Percentiles rank a stretch among this genome's conserved stretches.
Evolutionary conservation across 2,329 filamentous ascomycete genomes (phyloP).

Genomic region (Aspergillus felis): DNA sequence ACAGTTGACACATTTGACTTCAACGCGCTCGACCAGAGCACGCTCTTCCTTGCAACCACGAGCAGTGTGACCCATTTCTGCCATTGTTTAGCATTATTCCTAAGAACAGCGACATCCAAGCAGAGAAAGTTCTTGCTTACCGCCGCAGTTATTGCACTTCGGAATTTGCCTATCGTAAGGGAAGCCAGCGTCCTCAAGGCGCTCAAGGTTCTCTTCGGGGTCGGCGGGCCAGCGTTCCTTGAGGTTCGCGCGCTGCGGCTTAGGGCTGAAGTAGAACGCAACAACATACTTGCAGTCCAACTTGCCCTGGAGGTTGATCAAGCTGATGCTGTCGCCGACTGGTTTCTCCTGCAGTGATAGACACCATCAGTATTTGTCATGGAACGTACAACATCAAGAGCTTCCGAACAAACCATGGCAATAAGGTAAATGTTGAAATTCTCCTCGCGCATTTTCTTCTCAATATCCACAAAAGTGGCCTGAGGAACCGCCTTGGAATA

Average conservation of each 20-base stretch:
- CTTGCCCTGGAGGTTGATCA: constrained; percentile 53
- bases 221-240: constrained; percentile 47
- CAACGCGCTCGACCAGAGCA: constrained; percentile 34
- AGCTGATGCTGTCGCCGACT: constrained; percentile 42
- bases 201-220: constrained; percentile 49
- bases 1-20: constrained; percentile 51
- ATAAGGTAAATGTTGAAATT: constrained; percentile 50
- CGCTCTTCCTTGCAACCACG: constrained; percentile 49
- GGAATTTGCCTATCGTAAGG: constrained; percentile 48
- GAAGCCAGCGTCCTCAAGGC: constrained; percentile 50
- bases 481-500: constrained; percentile 48
- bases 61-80: constrained; percentile 47
- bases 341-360: constrained; percentile 36
- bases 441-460: constrained; percentile 48
- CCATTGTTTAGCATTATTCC: not conserved
- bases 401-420: constrained; percentile 38
- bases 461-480: constrained; percentile 48
- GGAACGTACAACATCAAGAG: not conserved
- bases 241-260: constrained; percentile 46
- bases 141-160: constrained; percentile 50
- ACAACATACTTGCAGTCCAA: constrained; percentile 49
- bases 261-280: constrained; percentile 45
- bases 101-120: not conserved
- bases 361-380: constrained; percentile 6
- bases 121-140: constrained; percentile 25